Evolutionary conservation across 2,329 filamentous ascomycete species (phyloP), one percentile per base, ranked within the genome.

Genomic region (Calycina herbarum): DNA sequence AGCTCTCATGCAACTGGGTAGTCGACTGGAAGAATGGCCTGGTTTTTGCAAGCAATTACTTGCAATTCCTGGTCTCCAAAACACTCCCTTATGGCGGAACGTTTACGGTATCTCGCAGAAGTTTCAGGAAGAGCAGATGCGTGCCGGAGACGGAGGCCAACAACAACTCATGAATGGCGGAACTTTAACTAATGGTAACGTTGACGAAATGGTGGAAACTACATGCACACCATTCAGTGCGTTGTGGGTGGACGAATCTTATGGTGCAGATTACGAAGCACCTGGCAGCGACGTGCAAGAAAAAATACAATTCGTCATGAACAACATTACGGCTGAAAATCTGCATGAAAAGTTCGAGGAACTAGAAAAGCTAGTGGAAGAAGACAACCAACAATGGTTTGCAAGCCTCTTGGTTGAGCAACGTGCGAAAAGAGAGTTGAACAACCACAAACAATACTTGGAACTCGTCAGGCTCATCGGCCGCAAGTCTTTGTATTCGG

Each of bases 361-460:
- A 71, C 85, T 99, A 45, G 89, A 87, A 60, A 89, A 92, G 48
- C 87, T 91, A 57, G 80, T 99, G 59, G 88, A 93, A 61, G 86
- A 90, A 62, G 88, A 89, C 71, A 90, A 97, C 76, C 91, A 96
- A 73, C 93, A 96, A 75, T 99, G 95, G 95, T 99, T 99, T 75
- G 95, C 96, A 6, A 89, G 89, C 59, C 96, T 98, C 74, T 83
- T 99, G 10, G 95, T 99, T 2, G 94, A 97, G 75, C 92, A 97
- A 76, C 92, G 96, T 57, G 96, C 94, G 38, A 98, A 97, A 79
- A 89, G 97, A 82, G 94, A 99, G 76, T 94, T 94, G 5, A 99
- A 99, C 77, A 98, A 96, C 75, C 95, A 99, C 72, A 86, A 91
- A 66, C 86, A 99, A 27, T 99, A 99, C 76, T 85, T 98, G 60